Percentiles rank a stretch among this genome's conserved stretches.
phyloP scores from a whole-genome alignment of 2,329 filamentous ascomycete species.

The Paecilomyces variotii region DNA sequence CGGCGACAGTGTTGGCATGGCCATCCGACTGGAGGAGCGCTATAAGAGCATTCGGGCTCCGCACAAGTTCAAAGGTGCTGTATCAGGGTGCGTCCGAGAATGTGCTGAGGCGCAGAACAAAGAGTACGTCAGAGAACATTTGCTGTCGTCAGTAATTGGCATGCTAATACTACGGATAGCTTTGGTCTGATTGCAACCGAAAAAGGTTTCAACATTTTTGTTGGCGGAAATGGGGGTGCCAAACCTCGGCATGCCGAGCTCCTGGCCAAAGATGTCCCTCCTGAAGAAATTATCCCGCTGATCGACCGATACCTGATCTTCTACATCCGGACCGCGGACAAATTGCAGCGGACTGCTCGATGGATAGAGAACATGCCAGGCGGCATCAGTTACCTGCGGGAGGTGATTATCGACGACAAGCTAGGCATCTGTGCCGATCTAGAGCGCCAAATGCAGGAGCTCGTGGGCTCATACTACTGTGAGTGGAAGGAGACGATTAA shows the following conservation, averaged over 20 bases:
- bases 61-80: constrained; percentile 86
- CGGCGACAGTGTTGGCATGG: constrained; percentile 85
- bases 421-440: constrained; percentile 77
- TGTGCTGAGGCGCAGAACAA: constrained; percentile 91
- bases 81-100: constrained; percentile 85
- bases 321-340: constrained; percentile 88
- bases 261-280: constrained; percentile 76
- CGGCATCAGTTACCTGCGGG: constrained; percentile 71
- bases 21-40: constrained; percentile 75
- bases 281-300: constrained; percentile 72
- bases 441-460: constrained; percentile 78
- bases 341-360: constrained; percentile 76
- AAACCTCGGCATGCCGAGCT: constrained; percentile 76
- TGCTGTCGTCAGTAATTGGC: not conserved
- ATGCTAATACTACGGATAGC: constrained; percentile 29
- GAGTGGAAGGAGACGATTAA: constrained; percentile 82
- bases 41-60: constrained; percentile 87
- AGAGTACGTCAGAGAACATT: constrained; percentile 49
- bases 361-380: constrained; percentile 82
- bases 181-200: constrained; percentile 89
- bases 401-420: constrained; percentile 77
- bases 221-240: constrained; percentile 81
- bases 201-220: constrained; percentile 89
- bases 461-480: constrained; percentile 79
- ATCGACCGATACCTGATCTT: constrained; percentile 86